A percentile compares a stretch with the other conserved stretches of the same genome.
Conservation (phyloP, 106 monocot species). For the Dendrobium chrysotoxum region DNA sequence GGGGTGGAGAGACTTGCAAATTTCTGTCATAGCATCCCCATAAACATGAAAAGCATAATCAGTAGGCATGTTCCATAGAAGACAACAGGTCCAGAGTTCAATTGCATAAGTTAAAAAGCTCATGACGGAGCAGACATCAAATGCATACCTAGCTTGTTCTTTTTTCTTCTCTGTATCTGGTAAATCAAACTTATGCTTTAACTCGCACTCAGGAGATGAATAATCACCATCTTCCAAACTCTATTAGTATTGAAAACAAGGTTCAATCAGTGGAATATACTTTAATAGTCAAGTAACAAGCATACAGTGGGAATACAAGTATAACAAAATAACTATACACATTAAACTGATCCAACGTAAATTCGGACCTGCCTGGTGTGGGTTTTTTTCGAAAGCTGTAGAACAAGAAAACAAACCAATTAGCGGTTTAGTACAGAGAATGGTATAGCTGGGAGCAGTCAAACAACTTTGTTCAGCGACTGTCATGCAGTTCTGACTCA, state of each 20-base stretch:
- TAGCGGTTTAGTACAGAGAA: too few species aligned
- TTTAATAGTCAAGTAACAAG: background rate
- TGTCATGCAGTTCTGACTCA: background rate
- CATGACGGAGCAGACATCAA: background rate
- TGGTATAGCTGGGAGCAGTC: too few species aligned
- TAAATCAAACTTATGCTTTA: slow-evolving; percentile 37
- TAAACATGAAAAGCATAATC: background rate
- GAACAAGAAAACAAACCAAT: too few species aligned
- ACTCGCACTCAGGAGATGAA: slow-evolving; percentile 56
- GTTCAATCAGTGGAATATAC: background rate
- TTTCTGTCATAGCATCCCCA: slow-evolving; percentile 21
- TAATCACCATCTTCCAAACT: slow-evolving; percentile 45
- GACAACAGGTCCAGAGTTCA: background rate
- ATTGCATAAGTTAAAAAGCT: background rate
- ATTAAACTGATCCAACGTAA: background rate
- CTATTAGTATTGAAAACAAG: slow-evolving; percentile 22
- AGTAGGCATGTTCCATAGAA: background rate
- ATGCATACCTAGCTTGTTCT: slow-evolving; percentile 36
- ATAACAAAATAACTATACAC: background rate
- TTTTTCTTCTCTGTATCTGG: slow-evolving; percentile 41
- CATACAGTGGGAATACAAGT: background rate
- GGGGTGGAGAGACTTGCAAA: slow-evolving; percentile 17
- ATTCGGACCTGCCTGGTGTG: background rate
- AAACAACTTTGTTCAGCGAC: background rate
- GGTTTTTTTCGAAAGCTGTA: too few species aligned